Evolutionary conservation across 768 basidiomycete genomes (phyloP).

Genomic region (Tricholoma furcatifolium): DNA sequence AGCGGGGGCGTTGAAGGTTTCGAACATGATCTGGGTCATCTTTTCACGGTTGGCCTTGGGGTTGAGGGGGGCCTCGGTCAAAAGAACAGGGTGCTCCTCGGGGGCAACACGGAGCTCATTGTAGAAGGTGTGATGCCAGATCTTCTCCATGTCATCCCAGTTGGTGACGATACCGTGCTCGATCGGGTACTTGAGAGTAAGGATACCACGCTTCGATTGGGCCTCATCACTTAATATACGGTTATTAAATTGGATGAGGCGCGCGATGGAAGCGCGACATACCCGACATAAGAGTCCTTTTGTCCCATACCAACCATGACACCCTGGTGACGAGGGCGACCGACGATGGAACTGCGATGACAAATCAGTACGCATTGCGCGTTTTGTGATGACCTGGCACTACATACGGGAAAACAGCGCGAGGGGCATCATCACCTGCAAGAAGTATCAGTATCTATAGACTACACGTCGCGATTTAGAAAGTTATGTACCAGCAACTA

Average conservation of each 20-base stretch:
- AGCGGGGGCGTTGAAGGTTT: conserved; percentile 91
- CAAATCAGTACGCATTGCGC: background rate
- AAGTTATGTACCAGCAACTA: conserved; percentile 59
- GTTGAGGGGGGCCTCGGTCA: conserved; percentile 92
- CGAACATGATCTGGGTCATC: conserved; percentile 97
- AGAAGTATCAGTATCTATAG: conserved; percentile 16
- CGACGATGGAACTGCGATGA: conserved; percentile 76
- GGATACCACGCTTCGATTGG: conserved; percentile 93
- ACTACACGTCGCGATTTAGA: background rate
- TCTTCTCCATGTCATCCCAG: conserved; percentile 99
- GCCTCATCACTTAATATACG: conserved; percentile 70
- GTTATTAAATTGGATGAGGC: conserved; percentile 10
- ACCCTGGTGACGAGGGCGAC: conserved; percentile 91
- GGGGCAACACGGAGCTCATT: conserved; percentile 93
- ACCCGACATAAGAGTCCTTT: conserved; percentile 97
- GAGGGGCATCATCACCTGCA: conserved; percentile 83
- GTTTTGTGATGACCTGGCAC: background rate
- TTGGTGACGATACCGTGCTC: conserved; percentile 96
- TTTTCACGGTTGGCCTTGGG: conserved; percentile 92
- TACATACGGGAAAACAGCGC: conserved; percentile 94
- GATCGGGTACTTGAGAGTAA: conserved; percentile 91
- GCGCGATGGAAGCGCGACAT: conserved; percentile 22
- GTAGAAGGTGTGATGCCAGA: conserved; percentile 98
- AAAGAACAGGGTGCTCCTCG: conserved; percentile 88
- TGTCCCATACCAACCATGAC: conserved; percentile 98